Percentiles rank a stretch among this genome's conserved stretches.
These are phyloP conservation scores for Solanum aculeatissimum DNA, from an alignment of 305 asterid genomes.

Conservation along the genomic window DNA sequence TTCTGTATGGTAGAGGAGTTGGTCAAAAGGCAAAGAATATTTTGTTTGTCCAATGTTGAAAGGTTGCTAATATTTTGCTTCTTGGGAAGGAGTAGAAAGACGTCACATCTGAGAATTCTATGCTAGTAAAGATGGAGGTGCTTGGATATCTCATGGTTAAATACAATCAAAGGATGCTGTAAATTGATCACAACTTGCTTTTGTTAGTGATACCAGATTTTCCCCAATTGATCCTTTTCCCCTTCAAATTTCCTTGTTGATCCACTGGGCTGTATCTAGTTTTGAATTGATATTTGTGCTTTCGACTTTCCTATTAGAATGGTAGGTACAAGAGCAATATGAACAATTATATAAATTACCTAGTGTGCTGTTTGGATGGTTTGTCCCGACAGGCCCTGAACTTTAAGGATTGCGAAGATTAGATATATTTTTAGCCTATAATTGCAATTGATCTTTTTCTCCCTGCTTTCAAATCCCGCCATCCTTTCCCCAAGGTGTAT, in stretches of 20 bases:
- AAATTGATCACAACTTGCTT: neutral
- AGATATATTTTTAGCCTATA: neutral
- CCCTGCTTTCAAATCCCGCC: neutral
- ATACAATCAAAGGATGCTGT: neutral
- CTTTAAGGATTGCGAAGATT: neutral
- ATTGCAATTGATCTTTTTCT: neutral
- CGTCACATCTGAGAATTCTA: neutral
- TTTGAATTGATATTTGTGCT: neutral
- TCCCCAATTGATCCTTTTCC: neutral
- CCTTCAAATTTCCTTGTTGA: neutral
- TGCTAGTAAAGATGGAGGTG: neutral
- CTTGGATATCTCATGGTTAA: neutral
- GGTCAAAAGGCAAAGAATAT: neutral
- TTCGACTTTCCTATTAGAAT: neutral
- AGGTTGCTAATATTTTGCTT: neutral
- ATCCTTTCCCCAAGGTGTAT: neutral
- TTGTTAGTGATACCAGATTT: neutral
- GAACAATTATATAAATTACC: neutral
- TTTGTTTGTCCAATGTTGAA: neutral
- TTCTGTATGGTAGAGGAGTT: neutral
- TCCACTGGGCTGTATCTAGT: neutral
- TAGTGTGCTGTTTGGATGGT: neutral
- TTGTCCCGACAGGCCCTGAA: neutral
- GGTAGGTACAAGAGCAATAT: neutral
- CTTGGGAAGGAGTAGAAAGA: neutral